Evolutionary conservation across 192 early-diverging fungal species (phyloP), one percentile per base, ranked within the genome.

Genomic region (Podila clonocystis): DNA sequence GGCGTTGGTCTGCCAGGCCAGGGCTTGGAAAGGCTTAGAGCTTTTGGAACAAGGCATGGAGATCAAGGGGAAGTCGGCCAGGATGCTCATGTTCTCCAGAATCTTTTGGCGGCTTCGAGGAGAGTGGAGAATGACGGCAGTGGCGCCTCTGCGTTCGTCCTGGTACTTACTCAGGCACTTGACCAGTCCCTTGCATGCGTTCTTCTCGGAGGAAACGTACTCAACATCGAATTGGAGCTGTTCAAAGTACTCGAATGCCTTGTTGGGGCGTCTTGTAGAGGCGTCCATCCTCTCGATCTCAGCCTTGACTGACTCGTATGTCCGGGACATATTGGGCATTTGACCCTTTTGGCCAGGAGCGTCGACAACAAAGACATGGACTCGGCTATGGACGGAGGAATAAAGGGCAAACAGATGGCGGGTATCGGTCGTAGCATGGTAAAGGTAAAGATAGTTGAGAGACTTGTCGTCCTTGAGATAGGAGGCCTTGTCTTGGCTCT

Each of bases 1-100:
- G 7, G 89, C 89, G 41, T 90, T 87, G 31, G 85, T 84, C 80
- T 95, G 93, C 98, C 98, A 98, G 57, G 93, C 93, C 5, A 98
- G 75, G 9, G 95, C 87, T 12, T 94, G 93, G 63, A 98, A 91
- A 12, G 71, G 74, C 31, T 87, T 87, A 72, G 96, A 93, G 26
- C 87, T 86, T 66, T 91, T 88, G 71, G 94, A 89, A 20, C 88
- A 88, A 1, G 94, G 94, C 38, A 95, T 84, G 1, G 82, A 55
- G 9, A 96, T 82, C 28, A 87, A 82, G 2, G 98, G 97, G 66
- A 95, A 94, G 12, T 92, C 85, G 19, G 73, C 74, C 3, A 97
- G 63, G 22, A 86, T 71, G 6, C 85, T 82, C 48, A 94, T 69
- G 45, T 64, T 69, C 31, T 83, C 50, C 13, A 83, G 85, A 64